Conservation (phyloP, 306 rosid genomes). For the Cotoneaster glaucophyllus region DNA sequence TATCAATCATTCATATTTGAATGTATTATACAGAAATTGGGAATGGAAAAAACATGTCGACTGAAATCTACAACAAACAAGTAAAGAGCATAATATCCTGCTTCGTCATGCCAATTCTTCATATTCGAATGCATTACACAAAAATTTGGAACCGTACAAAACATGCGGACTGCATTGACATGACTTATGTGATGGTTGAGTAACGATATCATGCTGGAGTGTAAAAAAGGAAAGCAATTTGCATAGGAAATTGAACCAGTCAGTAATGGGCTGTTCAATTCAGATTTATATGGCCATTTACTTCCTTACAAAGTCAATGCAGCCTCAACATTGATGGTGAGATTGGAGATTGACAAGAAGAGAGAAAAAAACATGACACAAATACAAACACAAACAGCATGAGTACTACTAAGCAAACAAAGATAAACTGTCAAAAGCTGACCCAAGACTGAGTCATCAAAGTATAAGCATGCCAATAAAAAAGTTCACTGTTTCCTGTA, state of each 20-base stretch:
- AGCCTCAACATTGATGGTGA: neutral
- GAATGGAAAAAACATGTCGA: neutral
- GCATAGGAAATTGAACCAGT: neutral
- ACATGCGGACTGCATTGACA: neutral
- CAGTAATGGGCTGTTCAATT: neutral
- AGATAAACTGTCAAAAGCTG: neutral
- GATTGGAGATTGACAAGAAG: neutral
- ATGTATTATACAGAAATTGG: neutral
- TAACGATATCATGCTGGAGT: neutral
- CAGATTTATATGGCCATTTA: neutral
- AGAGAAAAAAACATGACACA: neutral
- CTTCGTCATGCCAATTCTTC: neutral
- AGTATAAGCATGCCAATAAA: slow-evolving; percentile 9
- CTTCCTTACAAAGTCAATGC: neutral
- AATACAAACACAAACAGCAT: neutral
- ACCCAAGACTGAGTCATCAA: neutral
- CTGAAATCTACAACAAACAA: neutral
- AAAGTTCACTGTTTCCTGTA: slow-evolving; percentile 26
- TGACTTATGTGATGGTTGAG: neutral
- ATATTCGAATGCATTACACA: neutral
- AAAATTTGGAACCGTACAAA: neutral
- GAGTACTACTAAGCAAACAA: neutral
- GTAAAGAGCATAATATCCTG: neutral
- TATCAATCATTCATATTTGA: neutral
- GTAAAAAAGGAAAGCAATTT: neutral